Base-by-base conservation (phyloP, 805 yeast genomes). In the Lachancea nothofagi region DNA sequence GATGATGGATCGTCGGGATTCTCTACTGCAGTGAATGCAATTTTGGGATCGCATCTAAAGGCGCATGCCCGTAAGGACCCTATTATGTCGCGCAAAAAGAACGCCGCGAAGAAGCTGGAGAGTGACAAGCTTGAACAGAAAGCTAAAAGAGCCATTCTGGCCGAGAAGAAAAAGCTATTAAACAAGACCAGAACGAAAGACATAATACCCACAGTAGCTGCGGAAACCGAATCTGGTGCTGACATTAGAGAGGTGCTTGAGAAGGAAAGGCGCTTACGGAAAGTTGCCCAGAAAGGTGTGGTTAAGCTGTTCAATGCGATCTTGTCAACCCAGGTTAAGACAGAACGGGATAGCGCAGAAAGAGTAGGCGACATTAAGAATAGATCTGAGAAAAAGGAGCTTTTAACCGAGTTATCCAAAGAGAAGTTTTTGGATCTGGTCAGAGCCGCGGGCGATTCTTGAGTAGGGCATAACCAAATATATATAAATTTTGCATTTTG, bases 1-100 rank as follows among this genome's bases (percentile, higher is more conserved):
- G 81, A 74, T 44, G 87, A 81, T 60, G 90, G 88, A n/a, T 72
- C 86, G 1, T 80, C 70, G 31, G 71, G 78, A 2, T 90, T 93
- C 55, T 85, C 95, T 14, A 71, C 65, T 40, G 97, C 97, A 0
- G 77, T 93, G 55, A 77, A 69, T 49, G 93, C 95, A 12, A 83
- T 90, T 52, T 65, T 90, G 37, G 83, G 83, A 4, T 86, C 97
- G 1, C 80, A 78, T 53, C 69, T 90, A 49, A 93, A 93, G 59
- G 94, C 96, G 0, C 83, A 90, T 53, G 87, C 83, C 55, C 72
- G 97, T 55, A 74, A 74, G 32, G 95, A 89, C 59, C 98, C 98
- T 2, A 85, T 90, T 41, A 71, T 90, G 64, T 89, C 90, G 6
- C 78, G 97, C 64, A 83, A 84, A 54, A 83, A 82, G 49, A 70